Conservation (phyloP, 371 early-diverging fungal genomes). For the Catenaria anguillulae region DNA sequence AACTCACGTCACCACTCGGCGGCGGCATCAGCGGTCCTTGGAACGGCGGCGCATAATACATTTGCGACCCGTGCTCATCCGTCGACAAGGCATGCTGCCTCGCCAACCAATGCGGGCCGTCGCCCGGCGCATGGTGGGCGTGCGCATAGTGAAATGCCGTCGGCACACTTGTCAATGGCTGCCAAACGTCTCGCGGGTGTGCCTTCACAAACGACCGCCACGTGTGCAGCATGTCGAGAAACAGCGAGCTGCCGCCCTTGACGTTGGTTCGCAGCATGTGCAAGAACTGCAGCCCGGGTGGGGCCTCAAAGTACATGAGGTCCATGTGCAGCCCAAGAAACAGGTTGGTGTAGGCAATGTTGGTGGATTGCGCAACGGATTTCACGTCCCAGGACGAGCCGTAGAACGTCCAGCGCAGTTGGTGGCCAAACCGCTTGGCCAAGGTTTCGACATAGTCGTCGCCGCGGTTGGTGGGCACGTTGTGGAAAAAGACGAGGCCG, state of each 20-base stretch:
- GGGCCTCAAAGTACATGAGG: conserved; percentile 71
- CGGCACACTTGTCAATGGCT: conserved; percentile 38
- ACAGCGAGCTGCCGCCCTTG: conserved; percentile 60
- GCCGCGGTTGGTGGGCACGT: conserved; percentile 43
- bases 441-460: conserved; percentile 32
- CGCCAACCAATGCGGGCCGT: conserved; percentile 23
- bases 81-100: conserved; percentile 33
- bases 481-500: conserved; percentile 57
- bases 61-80: conserved; percentile 7
- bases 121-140: conserved; percentile 33
- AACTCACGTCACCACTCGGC: too few species aligned
- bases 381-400: conserved; percentile 71
- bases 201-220: conserved; percentile 45
- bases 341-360: conserved; percentile 75
- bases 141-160: conserved; percentile 70
- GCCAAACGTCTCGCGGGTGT: conserved; percentile 36
- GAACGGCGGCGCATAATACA: conserved; percentile 81
- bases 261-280: conserved; percentile 65
- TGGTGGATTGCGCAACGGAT: conserved; percentile 56
- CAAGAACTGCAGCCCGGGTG: conserved; percentile 71
- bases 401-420: conserved; percentile 65
- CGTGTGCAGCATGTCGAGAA: conserved; percentile 46
- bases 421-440: conserved; percentile 51
- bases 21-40: conserved; percentile 55
- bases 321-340: conserved; percentile 84